phyloP scores from a whole-genome alignment of 2,329 filamentous ascomycete species.

The Ambrosiella beaveri region DNA sequence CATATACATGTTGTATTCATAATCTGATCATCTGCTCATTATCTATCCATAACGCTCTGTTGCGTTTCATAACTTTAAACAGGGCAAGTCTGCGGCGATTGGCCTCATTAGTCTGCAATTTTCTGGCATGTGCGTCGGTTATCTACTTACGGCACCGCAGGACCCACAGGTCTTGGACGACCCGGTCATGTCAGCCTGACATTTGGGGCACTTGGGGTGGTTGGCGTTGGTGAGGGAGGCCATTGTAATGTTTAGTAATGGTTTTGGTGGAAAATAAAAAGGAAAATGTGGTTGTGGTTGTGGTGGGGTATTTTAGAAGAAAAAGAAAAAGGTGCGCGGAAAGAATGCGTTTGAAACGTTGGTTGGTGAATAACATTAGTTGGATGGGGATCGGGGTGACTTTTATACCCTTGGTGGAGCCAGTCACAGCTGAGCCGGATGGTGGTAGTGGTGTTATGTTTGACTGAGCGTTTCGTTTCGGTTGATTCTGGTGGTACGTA shows the following conservation, averaged over 20 bases:
- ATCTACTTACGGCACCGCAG: constrained; percentile 37
- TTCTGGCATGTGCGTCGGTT: background rate
- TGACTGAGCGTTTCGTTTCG: too few relatives aligned
- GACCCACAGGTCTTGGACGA: constrained; percentile 34
- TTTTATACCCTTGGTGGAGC: too few relatives aligned
- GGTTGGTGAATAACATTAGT: background rate
- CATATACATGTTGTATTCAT: too few relatives aligned
- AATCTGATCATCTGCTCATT: background rate
- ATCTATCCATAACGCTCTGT: background rate
- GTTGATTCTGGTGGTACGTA: too few relatives aligned
- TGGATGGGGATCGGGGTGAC: background rate
- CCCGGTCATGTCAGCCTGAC: constrained; percentile 29
- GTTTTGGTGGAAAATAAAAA: constrained; percentile 14
- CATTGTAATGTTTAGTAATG: too few relatives aligned
- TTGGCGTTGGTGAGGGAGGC: constrained; percentile 19
- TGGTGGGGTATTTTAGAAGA: background rate
- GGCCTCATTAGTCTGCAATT: background rate
- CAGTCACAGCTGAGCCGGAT: too few relatives aligned
- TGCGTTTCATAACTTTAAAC: background rate
- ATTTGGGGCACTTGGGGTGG: constrained; percentile 37
- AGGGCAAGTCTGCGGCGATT: constrained; percentile 5
- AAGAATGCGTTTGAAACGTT: background rate
- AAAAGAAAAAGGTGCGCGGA: background rate
- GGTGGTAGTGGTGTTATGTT: too few relatives aligned
- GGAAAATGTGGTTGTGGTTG: background rate